Percentiles rank a stretch among this genome's conserved stretches.
These are phyloP conservation scores for Gomphus bonarii DNA, from an alignment of 1,284 basidiomycete species.

Conservation along the genomic window DNA sequence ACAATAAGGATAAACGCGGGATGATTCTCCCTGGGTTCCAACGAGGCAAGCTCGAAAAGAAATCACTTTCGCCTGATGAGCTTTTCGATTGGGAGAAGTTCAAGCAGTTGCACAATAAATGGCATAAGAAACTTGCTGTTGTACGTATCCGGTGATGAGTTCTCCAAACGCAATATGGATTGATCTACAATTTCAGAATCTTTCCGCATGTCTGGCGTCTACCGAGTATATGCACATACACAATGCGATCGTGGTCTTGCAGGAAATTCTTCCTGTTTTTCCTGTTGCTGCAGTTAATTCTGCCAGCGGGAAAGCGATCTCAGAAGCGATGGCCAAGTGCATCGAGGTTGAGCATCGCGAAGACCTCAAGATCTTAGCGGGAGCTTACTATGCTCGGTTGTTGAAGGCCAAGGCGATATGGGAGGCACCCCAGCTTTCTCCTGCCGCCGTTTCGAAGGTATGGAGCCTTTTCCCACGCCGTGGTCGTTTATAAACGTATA, in stretches of 20 bases:
- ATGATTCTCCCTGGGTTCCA: conserved; percentile 56
- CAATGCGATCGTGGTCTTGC: conserved; percentile 83
- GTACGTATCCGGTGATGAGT: conserved; percentile 26
- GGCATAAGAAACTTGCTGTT: conserved; percentile 66
- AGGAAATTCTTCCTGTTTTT: conserved; percentile 82
- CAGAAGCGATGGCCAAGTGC: conserved; percentile 56
- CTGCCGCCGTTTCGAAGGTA: background rate
- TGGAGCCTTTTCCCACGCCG: background rate
- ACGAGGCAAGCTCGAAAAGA: conserved; percentile 37
- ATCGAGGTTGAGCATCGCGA: conserved; percentile 66
- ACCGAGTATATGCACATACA: conserved; percentile 93
- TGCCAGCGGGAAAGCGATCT: conserved; percentile 47
- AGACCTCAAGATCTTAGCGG: conserved; percentile 74
- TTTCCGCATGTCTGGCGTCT: conserved; percentile 54
- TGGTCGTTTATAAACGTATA: no score
- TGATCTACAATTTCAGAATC: conserved; percentile 32
- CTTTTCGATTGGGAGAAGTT: conserved; percentile 64
- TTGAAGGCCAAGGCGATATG: conserved; percentile 4
- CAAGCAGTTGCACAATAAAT: conserved; percentile 67
- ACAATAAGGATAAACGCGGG: conserved; percentile 54
- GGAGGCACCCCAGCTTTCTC: conserved; percentile 2
- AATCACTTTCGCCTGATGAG: conserved; percentile 31
- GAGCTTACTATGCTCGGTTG: conserved; percentile 39
- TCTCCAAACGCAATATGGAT: conserved; percentile 6
- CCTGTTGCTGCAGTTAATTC: conserved; percentile 54